Evolutionary conservation across 176 grass and related monocot genomes (phyloP), one percentile per base, ranked within the genome.

Genomic region (Saccharum spontaneum): DNA sequence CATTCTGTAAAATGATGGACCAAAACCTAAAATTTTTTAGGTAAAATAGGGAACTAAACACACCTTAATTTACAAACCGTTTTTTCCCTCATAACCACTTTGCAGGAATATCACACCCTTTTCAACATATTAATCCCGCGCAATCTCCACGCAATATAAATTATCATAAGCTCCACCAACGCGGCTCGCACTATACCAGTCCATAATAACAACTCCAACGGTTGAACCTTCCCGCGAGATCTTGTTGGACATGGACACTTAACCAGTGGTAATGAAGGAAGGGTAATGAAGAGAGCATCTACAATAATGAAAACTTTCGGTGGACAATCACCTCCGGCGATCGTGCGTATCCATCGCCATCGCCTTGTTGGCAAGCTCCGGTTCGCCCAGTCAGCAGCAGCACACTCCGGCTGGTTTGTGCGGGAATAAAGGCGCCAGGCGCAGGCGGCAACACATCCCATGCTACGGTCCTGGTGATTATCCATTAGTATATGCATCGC

Each of bases 251-350:
- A 10, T 18, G 31, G 36, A 38, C 31, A 30, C 20, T 39, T 39
- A 50, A 31, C 13, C 37, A 28, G 10, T 14, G 8, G 4, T 46
- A 14, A 43, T 10, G 9, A 67, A 3, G 9, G 3, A 1, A 37
- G 33, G 33, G 69, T 67, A 65, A 72, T 1, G 3, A 8, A 33
- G 33, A 24, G 4, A 16, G 46, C 41, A 85, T 83, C 26, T 30
- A 4, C 6, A 83, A 39, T 67, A 83, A 73, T 18, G 20, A 46
- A 0, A 5, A 36, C 89, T 90, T 90, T 90, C 80, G 89, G 89
- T 69, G 60, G 60, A 52, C 39, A 67, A 39, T 57, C 18, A 73
- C 71, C 40, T 60, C 34, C 57, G 18, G 20, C 7, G 6, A 5
- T 2, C 43, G 50, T 34, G 39, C 77, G 17, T 3, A 52, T 52